These are phyloP conservation scores for Stylosanthes scabra DNA, from an alignment of 331 rosid species.

Conservation along the genomic window DNA sequence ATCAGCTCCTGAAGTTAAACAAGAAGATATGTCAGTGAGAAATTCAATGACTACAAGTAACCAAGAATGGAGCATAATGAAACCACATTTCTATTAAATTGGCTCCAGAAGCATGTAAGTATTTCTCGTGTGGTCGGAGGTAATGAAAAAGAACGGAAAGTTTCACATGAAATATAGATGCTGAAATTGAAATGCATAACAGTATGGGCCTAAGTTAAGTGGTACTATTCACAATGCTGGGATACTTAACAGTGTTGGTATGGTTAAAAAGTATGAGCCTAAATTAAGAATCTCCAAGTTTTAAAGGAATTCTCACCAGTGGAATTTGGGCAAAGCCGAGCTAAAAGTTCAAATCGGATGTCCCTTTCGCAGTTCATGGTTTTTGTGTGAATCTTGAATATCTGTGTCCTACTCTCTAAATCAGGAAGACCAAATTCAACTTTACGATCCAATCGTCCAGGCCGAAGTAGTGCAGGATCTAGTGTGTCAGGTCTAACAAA, in stretches of 20 bases:
- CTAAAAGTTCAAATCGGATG: slow-evolving; percentile 85
- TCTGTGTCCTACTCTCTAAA: slow-evolving; percentile 94
- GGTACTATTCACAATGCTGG: background rate
- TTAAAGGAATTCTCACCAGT: slow-evolving; percentile 62
- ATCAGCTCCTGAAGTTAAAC: slow-evolving; percentile 80
- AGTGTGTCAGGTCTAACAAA: slow-evolving; percentile 89
- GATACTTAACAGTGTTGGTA: slow-evolving; percentile 10
- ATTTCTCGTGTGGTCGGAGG: background rate
- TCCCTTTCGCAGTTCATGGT: slow-evolving; percentile 99
- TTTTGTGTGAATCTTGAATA: slow-evolving; percentile 94
- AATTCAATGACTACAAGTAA: slow-evolving; percentile 12
- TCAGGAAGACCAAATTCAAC: slow-evolving; percentile 99
- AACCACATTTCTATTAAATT: no score
- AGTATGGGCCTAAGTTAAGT: background rate
- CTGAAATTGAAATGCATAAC: slow-evolving; percentile 8
- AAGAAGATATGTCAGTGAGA: slow-evolving; percentile 33
- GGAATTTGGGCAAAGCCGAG: slow-evolving; percentile 97
- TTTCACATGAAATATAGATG: background rate
- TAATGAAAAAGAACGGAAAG: slow-evolving; percentile 12
- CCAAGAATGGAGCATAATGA: background rate
- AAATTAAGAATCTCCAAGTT: slow-evolving; percentile 1
- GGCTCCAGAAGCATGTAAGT: no score
- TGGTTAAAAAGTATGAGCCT: slow-evolving; percentile 4
- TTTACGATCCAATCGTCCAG: slow-evolving; percentile 96
- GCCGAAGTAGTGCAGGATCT: slow-evolving; percentile 94